phyloP scores from a whole-genome alignment of 495 filamentous ascomycete species.

The Xylaria venustula region DNA sequence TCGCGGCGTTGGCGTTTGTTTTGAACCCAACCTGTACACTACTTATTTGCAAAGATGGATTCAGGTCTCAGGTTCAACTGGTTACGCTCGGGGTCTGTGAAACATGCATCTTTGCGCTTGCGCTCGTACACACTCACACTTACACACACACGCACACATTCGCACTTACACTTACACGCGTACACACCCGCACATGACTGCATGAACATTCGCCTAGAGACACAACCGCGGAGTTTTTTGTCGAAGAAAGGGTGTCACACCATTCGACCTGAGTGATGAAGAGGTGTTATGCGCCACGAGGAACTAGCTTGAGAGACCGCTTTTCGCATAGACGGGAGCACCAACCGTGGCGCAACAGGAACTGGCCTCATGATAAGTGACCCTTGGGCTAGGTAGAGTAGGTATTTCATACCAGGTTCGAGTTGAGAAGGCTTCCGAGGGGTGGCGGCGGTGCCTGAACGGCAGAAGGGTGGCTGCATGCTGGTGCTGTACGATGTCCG shows the following conservation, averaged over 20 bases:
- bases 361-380: background rate
- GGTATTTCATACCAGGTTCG: conserved; percentile 21
- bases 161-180: background rate
- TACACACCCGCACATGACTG: background rate
- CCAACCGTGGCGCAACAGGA: conserved; percentile 4
- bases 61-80: conserved; percentile 1
- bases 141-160: background rate
- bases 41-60: background rate
- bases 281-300: background rate
- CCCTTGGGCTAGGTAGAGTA: too few relatives aligned
- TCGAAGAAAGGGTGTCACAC: conserved; percentile 1
- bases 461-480: conserved; percentile 11
- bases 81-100: background rate
- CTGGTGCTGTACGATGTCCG: conserved; percentile 8
- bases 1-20: conserved; percentile 3
- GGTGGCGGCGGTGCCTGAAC: conserved; percentile 20
- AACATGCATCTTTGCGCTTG: background rate
- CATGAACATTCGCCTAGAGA: conserved; percentile 5
- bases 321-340: conserved; percentile 1
- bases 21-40: conserved; percentile 9
- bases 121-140: conserved; percentile 3
- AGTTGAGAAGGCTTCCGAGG: conserved; percentile 18
- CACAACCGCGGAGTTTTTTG: background rate
- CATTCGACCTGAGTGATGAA: background rate
- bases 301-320: too few relatives aligned